Percentiles rank a stretch among this genome's conserved stretches.
These are phyloP conservation scores for Kazachstania kunashirensis DNA, from an alignment of 805 yeast genomes.

Conservation along the genomic window DNA sequence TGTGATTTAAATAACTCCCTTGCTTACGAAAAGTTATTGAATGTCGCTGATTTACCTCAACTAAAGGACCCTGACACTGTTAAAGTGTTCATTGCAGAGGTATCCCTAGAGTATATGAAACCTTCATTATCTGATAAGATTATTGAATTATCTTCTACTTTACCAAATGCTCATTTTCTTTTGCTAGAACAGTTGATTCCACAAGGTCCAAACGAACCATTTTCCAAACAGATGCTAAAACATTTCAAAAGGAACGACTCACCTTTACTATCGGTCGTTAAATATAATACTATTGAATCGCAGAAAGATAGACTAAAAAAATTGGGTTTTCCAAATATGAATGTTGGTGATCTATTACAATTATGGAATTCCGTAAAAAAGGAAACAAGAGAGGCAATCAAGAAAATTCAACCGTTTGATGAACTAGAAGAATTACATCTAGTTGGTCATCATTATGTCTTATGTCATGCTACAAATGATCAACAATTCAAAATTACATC, in stretches of 20 bases:
- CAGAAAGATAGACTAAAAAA: conserved; percentile 43
- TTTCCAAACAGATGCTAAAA: conserved; percentile 62
- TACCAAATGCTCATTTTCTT: conserved; percentile 48
- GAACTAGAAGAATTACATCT: conserved; percentile 76
- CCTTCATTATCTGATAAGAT: conserved; percentile 56
- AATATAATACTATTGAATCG: conserved; percentile 41
- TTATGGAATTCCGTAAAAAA: conserved; percentile 46
- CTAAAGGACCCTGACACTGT: conserved; percentile 26
- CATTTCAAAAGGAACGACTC: conserved; percentile 60
- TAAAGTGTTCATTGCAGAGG: conserved; percentile 68
- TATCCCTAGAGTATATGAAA: conserved; percentile 71
- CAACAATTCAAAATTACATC: conserved; percentile 6
- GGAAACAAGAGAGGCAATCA: conserved; percentile 34
- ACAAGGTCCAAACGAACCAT: conserved; percentile 50
- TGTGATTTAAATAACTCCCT: conserved; percentile 51
- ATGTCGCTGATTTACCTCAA: conserved; percentile 5
- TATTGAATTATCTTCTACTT: conserved; percentile 36
- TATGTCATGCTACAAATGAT: conserved; percentile 52
- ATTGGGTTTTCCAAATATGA: conserved; percentile 40
- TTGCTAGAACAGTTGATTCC: conserved; percentile 68
- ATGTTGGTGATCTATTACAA: conserved; percentile 44
- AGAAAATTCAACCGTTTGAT: conserved; percentile 57
- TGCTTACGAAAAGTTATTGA: conserved; percentile 27
- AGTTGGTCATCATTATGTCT: conserved; percentile 65
- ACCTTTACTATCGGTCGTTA: conserved; percentile 55